Evolutionary conservation across 2,329 filamentous ascomycete species (phyloP), one percentile per base, ranked within the genome.

Genomic region (Calonectria hawksworthii): DNA sequence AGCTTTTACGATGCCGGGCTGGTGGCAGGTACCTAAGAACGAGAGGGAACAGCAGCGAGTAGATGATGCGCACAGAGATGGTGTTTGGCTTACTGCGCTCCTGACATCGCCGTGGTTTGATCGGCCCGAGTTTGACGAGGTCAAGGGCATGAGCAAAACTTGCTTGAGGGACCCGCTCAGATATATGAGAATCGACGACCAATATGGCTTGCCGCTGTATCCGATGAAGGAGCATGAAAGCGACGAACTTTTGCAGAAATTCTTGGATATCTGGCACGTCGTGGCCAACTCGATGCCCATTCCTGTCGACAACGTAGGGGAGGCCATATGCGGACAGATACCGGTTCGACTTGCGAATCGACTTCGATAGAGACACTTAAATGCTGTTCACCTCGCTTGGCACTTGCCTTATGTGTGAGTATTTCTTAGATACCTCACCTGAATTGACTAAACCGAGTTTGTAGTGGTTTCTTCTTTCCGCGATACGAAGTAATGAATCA

Each of bases 81-180:
- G 59, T 9, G 28, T 66, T 23, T 72, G 69, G 69, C 36, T 72
- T 18, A 47, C 61, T 13, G 56, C 28, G 14, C 52, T 70, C n/a
- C 26, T 52, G 16, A 70, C 68, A 13, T 70, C 68, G 14, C 68
- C 68, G 28, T 70, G 68, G 68, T 36, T 44, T 10, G 21, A 50
- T 18, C 32, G 51, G 18, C 66, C 52, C 7, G 51, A 68, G 52
- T 68, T 68, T 50, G 36, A 59, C 36, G 51, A 41, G 23, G 23
- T 68, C 34, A 54, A 44, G 51, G 36, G 66, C 26, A n/a, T 30
- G 28, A 59, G 41, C 51, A 47, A 21, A 14, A 4, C 34, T 5
- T 38, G 34, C 16, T 21, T 52, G 51, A 52, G 66, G 50, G 51
- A 59, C 9, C 34, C 13, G 34, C 32, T 26, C 14, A 41, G 18